Evolutionary conservation across 805 yeast species (phyloP).

Genomic region (Maudiozyma bulderi): DNA sequence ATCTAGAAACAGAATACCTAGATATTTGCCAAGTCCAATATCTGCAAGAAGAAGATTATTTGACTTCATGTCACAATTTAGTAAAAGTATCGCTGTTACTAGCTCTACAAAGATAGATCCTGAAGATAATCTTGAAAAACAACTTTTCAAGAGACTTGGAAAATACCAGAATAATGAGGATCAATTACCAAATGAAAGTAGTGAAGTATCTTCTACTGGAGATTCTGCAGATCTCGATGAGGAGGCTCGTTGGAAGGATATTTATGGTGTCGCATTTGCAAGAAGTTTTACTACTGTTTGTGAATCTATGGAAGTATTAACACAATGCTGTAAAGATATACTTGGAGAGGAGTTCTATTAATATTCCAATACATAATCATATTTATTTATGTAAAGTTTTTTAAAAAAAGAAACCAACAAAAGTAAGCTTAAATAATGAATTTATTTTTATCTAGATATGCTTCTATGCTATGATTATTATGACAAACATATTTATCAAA

Average conservation of each 20-base stretch:
- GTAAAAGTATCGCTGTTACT: slow-evolving; percentile 7
- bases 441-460: neutral
- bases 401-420: neutral
- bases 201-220: neutral
- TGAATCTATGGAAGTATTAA: slow-evolving; percentile 32
- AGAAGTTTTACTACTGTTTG: slow-evolving; percentile 40
- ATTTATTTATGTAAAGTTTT: neutral
- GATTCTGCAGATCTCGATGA: slow-evolving; percentile 7
- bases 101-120: neutral
- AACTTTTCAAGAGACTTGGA: slow-evolving; percentile 5
- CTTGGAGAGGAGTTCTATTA: slow-evolving; percentile 34
- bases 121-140: slow-evolving; percentile 6
- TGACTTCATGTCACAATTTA: slow-evolving; percentile 31
- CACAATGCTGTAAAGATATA: slow-evolving; percentile 32
- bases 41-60: slow-evolving; percentile 35
- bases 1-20: slow-evolving; percentile 32
- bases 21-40: slow-evolving; percentile 37
- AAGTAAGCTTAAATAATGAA: neutral
- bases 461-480: neutral
- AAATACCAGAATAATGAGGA: neutral
- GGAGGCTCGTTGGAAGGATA: slow-evolving; percentile 36
- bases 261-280: slow-evolving; percentile 42
- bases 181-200: neutral
- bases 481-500: too few species aligned
- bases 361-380: neutral